Conservation (phyloP, 139 green algal genomes). For the Edaphochlamys debaryana region DNA sequence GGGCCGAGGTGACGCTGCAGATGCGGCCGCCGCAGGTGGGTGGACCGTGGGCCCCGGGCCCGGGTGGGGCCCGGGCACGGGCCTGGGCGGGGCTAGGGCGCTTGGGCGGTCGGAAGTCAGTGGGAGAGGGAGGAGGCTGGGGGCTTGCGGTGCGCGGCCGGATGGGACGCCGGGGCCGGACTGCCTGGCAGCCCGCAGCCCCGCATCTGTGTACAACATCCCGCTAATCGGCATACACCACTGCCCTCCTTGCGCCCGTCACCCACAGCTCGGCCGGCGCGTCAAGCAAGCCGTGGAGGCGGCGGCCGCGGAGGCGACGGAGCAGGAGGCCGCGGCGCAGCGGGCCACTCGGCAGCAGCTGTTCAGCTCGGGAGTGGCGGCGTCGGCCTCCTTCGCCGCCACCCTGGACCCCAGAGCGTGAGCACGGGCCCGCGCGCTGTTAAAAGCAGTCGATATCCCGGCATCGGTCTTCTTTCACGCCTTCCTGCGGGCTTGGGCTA, state of each 20-base stretch:
- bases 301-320: neutral
- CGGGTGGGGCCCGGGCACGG: no score
- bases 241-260: no score
- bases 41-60: no score
- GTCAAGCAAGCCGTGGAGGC: neutral
- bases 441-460: neutral
- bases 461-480: neutral
- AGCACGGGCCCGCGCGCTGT: neutral
- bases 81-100: no score
- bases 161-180: no score
- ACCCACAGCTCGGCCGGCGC: no score
- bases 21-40: neutral
- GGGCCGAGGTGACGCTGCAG: neutral
- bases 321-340: neutral
- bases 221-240: no score
- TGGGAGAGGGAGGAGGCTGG: neutral
- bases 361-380: conserved; percentile 10
- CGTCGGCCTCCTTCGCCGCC: neutral
- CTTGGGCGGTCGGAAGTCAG: neutral
- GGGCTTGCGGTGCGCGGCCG: neutral
- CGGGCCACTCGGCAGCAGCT: neutral
- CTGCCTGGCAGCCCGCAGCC: no score
- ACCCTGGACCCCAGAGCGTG: conserved; percentile 3
- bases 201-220: neutral
- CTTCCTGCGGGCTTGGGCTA: neutral